Base-by-base conservation (phyloP, 2,329 filamentous ascomycete species). In the Chaetoscypha palmicola region DNA sequence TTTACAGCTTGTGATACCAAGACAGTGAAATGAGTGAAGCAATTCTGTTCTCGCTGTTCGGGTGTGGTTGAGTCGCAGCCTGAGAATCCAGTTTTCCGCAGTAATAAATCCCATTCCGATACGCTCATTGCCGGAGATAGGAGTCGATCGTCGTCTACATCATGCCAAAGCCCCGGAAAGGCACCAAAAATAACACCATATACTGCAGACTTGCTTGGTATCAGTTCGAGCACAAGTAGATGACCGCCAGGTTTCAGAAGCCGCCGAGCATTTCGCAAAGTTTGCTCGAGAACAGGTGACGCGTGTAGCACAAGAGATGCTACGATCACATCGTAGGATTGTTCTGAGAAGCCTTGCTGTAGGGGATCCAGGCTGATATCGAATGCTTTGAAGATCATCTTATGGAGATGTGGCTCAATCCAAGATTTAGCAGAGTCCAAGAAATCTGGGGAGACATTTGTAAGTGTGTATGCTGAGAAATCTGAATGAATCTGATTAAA, bases 181-280 rank as follows among this genome's bases (percentile, higher is more conserved):
- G 19, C 23, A 20, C 30, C 32, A 3, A 49, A 38, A 1, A 45
- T 24, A 9, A 46, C 40, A 1, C 45, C 45, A 38, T 11, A 26
- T 43, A 37, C 10, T 8, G 19, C 5, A 9, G 5, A 14, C 12
- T 28, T 16, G 17, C 38, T 34, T n/a, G 24, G 10, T 2, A 21
- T 38, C 7, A 39, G 17, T 32, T 51, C 49, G 9, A 41, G 12
- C 9, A 49, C 10, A 12, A 51, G 16, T 5, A 76, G 53, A 30
- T 66, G 64, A 0, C 72, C 72, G 1, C 65, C 68, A 0, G 71
- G 66, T 14, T 63, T 66, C 0, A 71, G 52, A 0, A 71, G 49
- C 0, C 47, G 47, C 1, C 67, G 60, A 0, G 63, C 51, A 36
- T 69, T 62, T 2, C 23, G 12, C 20, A 60, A 46, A 31, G 52